Base-by-base conservation (phyloP, 192 early-diverging fungal genomes). In the Coemansia sp. region DNA sequence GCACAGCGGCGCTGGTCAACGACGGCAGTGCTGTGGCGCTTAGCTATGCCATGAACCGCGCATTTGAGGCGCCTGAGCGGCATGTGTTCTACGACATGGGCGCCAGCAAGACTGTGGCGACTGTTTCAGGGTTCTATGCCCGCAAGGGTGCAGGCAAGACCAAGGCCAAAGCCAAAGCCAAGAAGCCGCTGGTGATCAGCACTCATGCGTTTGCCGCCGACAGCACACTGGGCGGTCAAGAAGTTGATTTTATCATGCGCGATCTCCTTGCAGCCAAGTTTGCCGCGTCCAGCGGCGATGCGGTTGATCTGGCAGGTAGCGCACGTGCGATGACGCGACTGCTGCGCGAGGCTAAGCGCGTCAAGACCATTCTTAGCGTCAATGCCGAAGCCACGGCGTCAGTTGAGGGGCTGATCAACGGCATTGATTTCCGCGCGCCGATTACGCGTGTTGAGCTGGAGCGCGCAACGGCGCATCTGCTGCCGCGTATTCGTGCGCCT, bases 31-130 rank as follows among this genome's bases (percentile, higher is more conserved):
- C 97, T 80, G 94, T 95, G 22, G 97, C 96, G 9, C 71, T 98
- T 40, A 96, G 94, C 83, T 99, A 92, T 68, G 95, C 91, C 25
- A 89, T 91, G 73, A 85, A 77, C 59, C 82, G 89, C 42, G 71
- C 75, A 11, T 90, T 94, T 54, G 68, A 68, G n/a, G 81, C 82
- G 22, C 71, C 85, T 25, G 85, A 88, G 59, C 83, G 88, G 68
- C 93, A 97, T 64, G 74, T 99, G 55, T 96, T 98, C 69, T 98
- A 92, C 77, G 97, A 99, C 78, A 94, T 97, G 93, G 97, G 97
- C 1, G 96, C 97, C 10, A 92, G 95, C 23, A 90, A 87, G 63
- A 98, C 97, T 2, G 87, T 86, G n/a, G 95, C 90, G 20, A 90
- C 93, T 5, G 83, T 99, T 15, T 92, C 90, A 1, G 83, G 83